These are phyloP conservation scores for Alternaria conjuncta DNA, from an alignment of 2,329 filamentous ascomycete genomes.

Conservation along the genomic window DNA sequence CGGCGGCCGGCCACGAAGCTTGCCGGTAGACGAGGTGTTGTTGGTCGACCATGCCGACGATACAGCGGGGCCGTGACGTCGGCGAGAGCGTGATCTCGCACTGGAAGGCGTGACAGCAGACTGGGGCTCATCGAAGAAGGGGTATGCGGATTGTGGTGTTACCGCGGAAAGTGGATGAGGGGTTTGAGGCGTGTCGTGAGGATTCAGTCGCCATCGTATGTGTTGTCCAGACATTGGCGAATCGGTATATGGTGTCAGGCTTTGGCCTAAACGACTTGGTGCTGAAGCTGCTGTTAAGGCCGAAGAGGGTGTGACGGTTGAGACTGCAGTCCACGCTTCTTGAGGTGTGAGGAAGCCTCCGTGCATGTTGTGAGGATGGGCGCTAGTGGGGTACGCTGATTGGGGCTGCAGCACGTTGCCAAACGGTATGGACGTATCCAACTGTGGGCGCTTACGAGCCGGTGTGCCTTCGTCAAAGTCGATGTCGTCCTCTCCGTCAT, in stretches of 20 bases:
- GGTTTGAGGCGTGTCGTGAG: conserved; percentile 67
- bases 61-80: conserved; percentile 82
- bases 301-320: conserved; percentile 48
- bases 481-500: conserved; percentile 62
- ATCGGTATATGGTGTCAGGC: conserved; percentile 51
- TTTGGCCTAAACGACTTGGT: conserved; percentile 41
- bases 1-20: conserved; percentile 79
- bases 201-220: conserved; percentile 59
- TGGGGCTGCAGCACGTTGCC: conserved; percentile 49
- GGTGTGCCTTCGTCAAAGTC: conserved; percentile 53
- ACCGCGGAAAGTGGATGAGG: conserved; percentile 81
- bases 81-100: conserved; percentile 58
- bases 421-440: conserved; percentile 60
- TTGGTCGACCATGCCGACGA: conserved; percentile 87
- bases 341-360: conserved; percentile 51
- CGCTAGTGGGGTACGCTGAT: conserved; percentile 60
- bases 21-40: conserved; percentile 67
- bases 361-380: conserved; percentile 60
- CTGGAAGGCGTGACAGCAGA: conserved; percentile 74
- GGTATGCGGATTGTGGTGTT: conserved; percentile 65
- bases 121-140: conserved; percentile 66
- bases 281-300: conserved; percentile 45
- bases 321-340: conserved; percentile 56
- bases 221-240: conserved; percentile 52
- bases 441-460: conserved; percentile 65